These are phyloP conservation scores for Barnettozyma wickerhamii DNA, from an alignment of 805 yeast species.

Conservation along the genomic window DNA sequence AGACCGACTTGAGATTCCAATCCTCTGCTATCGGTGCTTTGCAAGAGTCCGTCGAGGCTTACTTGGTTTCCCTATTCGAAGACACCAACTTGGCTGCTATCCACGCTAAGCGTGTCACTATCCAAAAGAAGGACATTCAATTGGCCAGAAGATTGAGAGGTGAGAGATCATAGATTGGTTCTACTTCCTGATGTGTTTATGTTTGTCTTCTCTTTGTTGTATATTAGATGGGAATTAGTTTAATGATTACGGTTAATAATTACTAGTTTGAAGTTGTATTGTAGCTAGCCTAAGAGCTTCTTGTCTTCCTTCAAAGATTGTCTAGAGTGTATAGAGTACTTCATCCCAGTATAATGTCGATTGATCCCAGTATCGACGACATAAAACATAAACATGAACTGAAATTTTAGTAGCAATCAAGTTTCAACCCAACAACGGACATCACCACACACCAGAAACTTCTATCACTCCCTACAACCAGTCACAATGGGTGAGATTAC, in stretches of 20 bases:
- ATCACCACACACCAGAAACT: not conserved
- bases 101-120: constrained; percentile 98
- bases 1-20: constrained; percentile 93
- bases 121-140: constrained; percentile 97
- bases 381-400: too few species aligned
- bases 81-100: constrained; percentile 98
- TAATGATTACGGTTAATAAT: constrained; percentile 7
- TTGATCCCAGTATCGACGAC: too few species aligned
- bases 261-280: constrained; percentile 1
- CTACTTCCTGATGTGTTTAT: constrained; percentile 3
- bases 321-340: too few species aligned
- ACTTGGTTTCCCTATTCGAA: constrained; percentile 92
- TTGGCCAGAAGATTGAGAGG: constrained; percentile 98
- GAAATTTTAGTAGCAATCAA: too few species aligned
- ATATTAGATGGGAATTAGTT: constrained; percentile 23
- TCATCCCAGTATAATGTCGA: too few species aligned
- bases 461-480: not conserved
- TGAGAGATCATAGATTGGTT: constrained; percentile 66
- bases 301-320: too few species aligned
- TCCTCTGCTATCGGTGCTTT: constrained; percentile 96
- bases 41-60: constrained; percentile 98
- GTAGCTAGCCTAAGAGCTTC: too few species aligned
- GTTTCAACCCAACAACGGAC: too few species aligned
- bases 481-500: constrained; percentile 20
- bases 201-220: constrained; percentile 10